Base-by-base conservation (phyloP, 2,329 filamentous ascomycete species). In the Seiridium unicorne region DNA sequence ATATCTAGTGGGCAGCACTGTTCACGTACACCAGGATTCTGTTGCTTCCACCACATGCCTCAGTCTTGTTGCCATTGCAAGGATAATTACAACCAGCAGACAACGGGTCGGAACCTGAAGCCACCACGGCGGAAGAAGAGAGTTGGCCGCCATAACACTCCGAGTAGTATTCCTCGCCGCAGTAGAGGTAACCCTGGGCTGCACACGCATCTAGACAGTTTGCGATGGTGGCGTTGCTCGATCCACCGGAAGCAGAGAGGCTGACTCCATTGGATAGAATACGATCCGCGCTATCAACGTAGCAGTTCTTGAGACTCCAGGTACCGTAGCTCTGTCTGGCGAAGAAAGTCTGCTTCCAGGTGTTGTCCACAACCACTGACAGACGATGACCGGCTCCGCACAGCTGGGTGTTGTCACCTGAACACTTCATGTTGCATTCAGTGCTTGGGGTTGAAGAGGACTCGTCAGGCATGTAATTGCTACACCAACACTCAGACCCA, bases 371-470 rank as follows among this genome's bases (percentile, higher is more conserved):
- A 31, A 44, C 47, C 42, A 60, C 46, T 1, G 51, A 48, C 5
- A 60, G 9, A 26, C 58, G 48, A 18, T 51, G 48, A 26, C 58
- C 58, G 3, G 58, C 58, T 38, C 58, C 58, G 34, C 58, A 60
- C 2, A 47, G n/a, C 31, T 60, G 51, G n/a, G 51, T 55, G n/a
- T 13, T 26, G 36, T 60, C 54, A 4, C 34, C 51, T 32, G 58
- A 44, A 34, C 58, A 60, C 9, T 9, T 5, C 51, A 51, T 55
- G 26, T 36, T 60, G 46, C 58, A 60, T 10, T 60, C 58, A 7
- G 34, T 35, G 9, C 47, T 49, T 8, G 18, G 11, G 3, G 47
- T 32, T 11, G 34, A 32, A 8, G 47, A 32, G 7, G 47, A 31
- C 10, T 49, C 34, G 47, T 49, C 47, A 6, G 47, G 47, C 9